These are phyloP conservation scores for Penicillium pancosmium DNA, from an alignment of 495 filamentous ascomycete genomes.

Conservation along the genomic window DNA sequence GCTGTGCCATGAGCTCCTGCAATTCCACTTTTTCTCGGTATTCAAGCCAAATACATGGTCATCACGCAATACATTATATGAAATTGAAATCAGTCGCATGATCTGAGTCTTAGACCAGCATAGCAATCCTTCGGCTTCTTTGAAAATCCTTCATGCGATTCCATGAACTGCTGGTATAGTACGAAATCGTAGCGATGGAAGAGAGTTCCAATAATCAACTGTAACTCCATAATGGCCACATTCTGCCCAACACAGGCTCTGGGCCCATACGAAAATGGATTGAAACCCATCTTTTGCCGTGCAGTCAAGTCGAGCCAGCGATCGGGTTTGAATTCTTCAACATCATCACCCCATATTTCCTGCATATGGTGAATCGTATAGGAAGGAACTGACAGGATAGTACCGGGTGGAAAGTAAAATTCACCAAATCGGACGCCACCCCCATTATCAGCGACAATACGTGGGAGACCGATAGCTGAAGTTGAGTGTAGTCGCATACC, in stretches of 20 bases:
- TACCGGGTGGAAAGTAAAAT: slow-evolving; percentile 66
- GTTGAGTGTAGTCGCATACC: slow-evolving; percentile 79
- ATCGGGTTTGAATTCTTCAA: slow-evolving; percentile 75
- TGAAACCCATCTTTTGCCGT: slow-evolving; percentile 68
- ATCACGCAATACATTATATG: neutral
- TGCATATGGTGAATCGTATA: slow-evolving; percentile 77
- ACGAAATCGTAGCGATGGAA: slow-evolving; percentile 68
- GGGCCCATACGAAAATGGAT: slow-evolving; percentile 76
- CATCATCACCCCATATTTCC: slow-evolving; percentile 72
- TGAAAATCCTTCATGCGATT: slow-evolving; percentile 78
- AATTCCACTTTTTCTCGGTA: too few species aligned
- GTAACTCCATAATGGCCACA: slow-evolving; percentile 84
- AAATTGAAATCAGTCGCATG: neutral
- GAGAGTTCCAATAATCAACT: slow-evolving; percentile 70
- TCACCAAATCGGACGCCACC: slow-evolving; percentile 46
- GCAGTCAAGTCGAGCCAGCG: slow-evolving; percentile 63
- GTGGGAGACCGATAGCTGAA: slow-evolving; percentile 77
- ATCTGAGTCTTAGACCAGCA: slow-evolving; percentile 61
- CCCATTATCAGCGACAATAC: slow-evolving; percentile 60
- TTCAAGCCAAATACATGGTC: too few species aligned
- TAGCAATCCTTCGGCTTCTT: slow-evolving; percentile 72
- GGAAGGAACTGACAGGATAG: slow-evolving; percentile 71
- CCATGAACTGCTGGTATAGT: slow-evolving; percentile 59
- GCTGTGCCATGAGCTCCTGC: slow-evolving; percentile 5
- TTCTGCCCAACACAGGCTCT: slow-evolving; percentile 75